A percentile compares a stretch with the other conserved stretches of the same genome.
phyloP scores from a whole-genome alignment of 345 rosid genomes.

The Anastatica hierochuntica region DNA sequence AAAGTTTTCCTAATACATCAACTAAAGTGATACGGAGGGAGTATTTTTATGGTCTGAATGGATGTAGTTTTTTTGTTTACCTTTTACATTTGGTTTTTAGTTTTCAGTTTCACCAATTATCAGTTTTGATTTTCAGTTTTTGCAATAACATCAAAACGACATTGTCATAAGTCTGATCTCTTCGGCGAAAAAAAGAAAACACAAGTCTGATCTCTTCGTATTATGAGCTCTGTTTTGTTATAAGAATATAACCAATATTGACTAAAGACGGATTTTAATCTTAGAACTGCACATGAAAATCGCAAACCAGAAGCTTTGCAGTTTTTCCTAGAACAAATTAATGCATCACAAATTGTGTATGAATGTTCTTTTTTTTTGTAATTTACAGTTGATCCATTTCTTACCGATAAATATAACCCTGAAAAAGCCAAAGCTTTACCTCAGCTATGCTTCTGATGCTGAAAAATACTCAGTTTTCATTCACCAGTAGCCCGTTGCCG shows the following conservation, averaged over 20 bases:
- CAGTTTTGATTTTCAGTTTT: too few relatives aligned
- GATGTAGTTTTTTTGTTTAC: too few relatives aligned
- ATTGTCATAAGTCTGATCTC: not conserved
- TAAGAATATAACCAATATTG: not conserved
- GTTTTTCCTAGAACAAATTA: conserved; percentile 16
- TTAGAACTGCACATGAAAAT: not conserved
- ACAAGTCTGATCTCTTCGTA: not conserved
- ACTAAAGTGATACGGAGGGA: too few relatives aligned
- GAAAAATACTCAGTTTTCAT: not conserved
- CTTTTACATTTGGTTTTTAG: too few relatives aligned
- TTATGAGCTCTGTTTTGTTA: not conserved
- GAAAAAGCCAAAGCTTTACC: not conserved
- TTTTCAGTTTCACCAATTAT: too few relatives aligned
- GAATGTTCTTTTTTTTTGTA: conserved; percentile 1
- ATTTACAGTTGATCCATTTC: conserved; percentile 19
- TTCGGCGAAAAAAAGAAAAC: too few relatives aligned
- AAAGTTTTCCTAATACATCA: too few relatives aligned
- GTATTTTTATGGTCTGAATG: too few relatives aligned
- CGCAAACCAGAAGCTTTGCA: conserved; percentile 11
- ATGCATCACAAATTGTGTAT: conserved; percentile 5
- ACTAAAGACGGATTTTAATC: not conserved
- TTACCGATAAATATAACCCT: not conserved
- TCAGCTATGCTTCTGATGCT: conserved; percentile 8
- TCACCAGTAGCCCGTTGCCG: not conserved
- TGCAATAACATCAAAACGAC: too few relatives aligned